Evolutionary conservation across 441 rosid species (phyloP), one percentile per base, ranked within the genome.

Genomic region (Dalechampia spathulata): DNA sequence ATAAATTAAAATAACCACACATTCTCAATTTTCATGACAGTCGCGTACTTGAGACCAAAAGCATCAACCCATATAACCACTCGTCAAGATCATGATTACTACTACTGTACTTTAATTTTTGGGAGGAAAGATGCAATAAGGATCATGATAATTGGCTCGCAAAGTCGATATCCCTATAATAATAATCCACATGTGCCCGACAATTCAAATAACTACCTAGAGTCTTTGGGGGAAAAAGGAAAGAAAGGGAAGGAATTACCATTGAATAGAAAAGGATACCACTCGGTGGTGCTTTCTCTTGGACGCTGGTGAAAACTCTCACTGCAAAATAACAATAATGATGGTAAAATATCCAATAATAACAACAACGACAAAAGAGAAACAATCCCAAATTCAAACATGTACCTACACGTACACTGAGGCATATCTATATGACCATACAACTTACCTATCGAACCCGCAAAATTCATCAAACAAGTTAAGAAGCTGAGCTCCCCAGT

Each of bases 211-310:
- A n/a, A 30, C 34, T 30, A 57, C 52, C 11, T 19, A 56, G 17
- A 21, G 15, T 1, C 0, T 13, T 2, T 26, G 2, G 22, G 38
- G 45, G 26, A 61, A 11, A 20, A 25, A 22, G n/a, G 59, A 5
- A 34, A n/a, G 12, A 38, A 41, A 8, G 22, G n/a, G n/a, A n/a
- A 49, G 58, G 52, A 47, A 45, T 25, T 50, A 57, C n/a, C n/a
- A n/a, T n/a, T n/a, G n/a, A n/a, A n/a, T n/a, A n/a, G n/a, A n/a
- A 15, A 77, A 83, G 86, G 83, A 82, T 91, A 91, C 98, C 91
- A 61, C 81, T 89, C 43, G 61, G 9, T 32, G 96, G 97, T 19
- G 99, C 96, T 53, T 85, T 83, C 66, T 88, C 99, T 71, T 92
- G 99, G 68, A 89, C 23, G 75, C 96, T 79, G 51, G 99, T 92